Evolutionary conservation across 345 rosid species (phyloP).

Genomic region (Sisymbrium irio): DNA sequence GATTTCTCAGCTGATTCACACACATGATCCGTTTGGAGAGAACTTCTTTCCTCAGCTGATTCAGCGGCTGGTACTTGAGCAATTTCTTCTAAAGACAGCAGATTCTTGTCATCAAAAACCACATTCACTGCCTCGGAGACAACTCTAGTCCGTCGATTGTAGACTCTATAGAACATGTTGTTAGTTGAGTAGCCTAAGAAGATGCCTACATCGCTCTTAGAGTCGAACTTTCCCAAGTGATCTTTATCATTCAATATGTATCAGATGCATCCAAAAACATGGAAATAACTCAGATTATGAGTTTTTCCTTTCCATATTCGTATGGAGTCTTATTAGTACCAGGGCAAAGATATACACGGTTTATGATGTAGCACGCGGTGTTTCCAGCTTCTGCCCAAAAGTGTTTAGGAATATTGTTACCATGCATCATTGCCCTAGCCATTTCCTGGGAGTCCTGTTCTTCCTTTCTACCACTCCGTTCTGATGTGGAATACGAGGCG

Average conservation of each 20-base stretch:
- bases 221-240: neutral
- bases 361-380: neutral
- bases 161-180: too few species aligned
- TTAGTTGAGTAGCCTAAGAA: neutral
- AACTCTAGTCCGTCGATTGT: too few species aligned
- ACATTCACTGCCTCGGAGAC: neutral
- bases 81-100: too few species aligned
- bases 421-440: neutral
- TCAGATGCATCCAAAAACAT: neutral
- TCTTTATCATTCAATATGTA: neutral
- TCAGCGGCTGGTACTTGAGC: too few species aligned
- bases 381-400: neutral
- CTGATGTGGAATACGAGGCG: neutral
- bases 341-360: neutral
- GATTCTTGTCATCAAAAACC: neutral
- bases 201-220: too few species aligned
- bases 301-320: neutral
- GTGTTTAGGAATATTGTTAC: fast-evolving
- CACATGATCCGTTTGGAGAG: too few species aligned
- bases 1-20: too few species aligned
- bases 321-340: neutral
- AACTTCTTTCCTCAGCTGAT: too few species aligned
- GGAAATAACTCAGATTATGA: neutral
- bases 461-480: too few species aligned
- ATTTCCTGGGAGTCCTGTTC: neutral